phyloP scores from a whole-genome alignment of 139 green algal species.

The Chlorella sorokiniana region DNA sequence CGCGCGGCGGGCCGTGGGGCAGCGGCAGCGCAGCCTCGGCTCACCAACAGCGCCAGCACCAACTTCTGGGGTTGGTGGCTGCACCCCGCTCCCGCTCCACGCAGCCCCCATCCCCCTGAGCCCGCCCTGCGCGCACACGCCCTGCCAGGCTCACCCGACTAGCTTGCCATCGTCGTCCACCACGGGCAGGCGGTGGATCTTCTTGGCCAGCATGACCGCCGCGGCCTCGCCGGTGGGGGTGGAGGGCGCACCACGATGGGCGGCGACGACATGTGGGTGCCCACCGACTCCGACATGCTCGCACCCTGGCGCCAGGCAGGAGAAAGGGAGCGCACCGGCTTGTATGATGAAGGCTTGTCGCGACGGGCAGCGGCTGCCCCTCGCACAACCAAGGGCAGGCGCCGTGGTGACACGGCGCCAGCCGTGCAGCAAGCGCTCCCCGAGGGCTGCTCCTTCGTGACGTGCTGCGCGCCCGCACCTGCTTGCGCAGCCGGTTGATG shows the following conservation, averaged over 20 bases:
- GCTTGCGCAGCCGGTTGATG: constrained; percentile 65
- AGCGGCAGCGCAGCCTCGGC: background rate
- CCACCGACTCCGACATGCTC: constrained; percentile 52
- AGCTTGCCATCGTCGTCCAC: constrained; percentile 58
- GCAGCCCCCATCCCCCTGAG: background rate
- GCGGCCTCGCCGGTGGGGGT: constrained; percentile 59
- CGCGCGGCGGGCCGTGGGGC: background rate
- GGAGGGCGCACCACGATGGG: constrained; percentile 55
- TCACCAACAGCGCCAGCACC: too few relatives aligned
- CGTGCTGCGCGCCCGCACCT: background rate
- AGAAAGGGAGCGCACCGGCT: background rate
- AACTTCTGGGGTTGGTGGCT: too few relatives aligned
- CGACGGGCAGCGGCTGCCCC: background rate
- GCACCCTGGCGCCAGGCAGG: constrained; percentile 23
- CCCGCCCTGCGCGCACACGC: background rate
- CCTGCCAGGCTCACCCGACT: constrained; percentile 33
- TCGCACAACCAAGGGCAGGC: background rate
- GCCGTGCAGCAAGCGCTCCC: background rate
- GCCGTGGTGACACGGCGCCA: background rate
- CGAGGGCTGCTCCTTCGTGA: background rate
- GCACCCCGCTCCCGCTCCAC: background rate
- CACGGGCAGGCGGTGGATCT: constrained; percentile 73
- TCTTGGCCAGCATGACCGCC: constrained; percentile 68
- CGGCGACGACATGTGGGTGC: constrained; percentile 66
- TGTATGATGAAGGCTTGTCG: background rate